Evolutionary conservation across 768 basidiomycete genomes (phyloP), one percentile per base, ranked within the genome.

Genomic region (Leccinum arenicola): DNA sequence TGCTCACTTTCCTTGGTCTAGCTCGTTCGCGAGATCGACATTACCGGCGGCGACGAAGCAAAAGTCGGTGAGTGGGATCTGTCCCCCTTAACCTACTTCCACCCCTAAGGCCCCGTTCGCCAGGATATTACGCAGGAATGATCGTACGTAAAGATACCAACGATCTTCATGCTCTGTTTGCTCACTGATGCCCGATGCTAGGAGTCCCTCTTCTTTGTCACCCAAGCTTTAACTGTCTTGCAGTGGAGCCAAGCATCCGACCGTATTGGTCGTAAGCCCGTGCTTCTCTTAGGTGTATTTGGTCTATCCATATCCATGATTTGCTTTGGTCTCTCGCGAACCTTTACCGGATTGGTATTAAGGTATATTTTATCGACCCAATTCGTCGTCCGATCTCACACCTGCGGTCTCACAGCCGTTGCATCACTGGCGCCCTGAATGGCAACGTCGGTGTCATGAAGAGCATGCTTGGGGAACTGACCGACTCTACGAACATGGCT

Each of bases 361-460:
- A 86, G 85, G 85, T 85, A 59, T 25, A 66, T 49, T 56, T 53
- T 50, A 23, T 54, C 25, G 27, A 25, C 23, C 53, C 29, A 7
- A 50, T 10, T 43, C 3, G 29, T 3, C 51, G 15, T 43, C 55
- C 14, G 6, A 54, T 61, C 63, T 69, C 25, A 64, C 11, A 19
- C 8, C 14, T 21, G 29, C 29, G 52, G 25, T 61, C 29, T 33
- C 15, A 10, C 58, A 74, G 75, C 38, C 88, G 89, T 19, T 89
- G 87, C 63, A 71, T 89, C 17, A 84, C 83, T 50, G 88, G 88
- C 3, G 73, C 86, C 53, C 69, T 90, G 23, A 87, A 88, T 61
- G 47, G 77, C 80, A 6, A 88, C 64, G 79, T 85, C 6, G 86
- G 83, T 6, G 86, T 91, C 31, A 85, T 89, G 79, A 91, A 89